A percentile compares a stretch with the other conserved stretches of the same genome.
Evolutionary conservation across 345 rosid genomes (phyloP).

Genomic region (Linum lewisii): DNA sequence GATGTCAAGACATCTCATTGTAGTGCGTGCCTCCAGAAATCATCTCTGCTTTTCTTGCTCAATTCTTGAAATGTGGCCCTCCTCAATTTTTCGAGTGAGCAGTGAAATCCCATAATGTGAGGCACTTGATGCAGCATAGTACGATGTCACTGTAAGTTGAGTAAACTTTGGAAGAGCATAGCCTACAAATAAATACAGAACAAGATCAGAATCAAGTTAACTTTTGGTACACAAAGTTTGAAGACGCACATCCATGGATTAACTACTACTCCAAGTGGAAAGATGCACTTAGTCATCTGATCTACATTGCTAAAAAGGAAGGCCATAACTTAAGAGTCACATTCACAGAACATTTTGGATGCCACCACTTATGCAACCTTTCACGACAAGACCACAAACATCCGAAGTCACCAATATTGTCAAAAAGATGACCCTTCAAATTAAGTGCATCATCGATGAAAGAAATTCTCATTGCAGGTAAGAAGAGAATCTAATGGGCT

Average conservation of each 20-base stretch:
- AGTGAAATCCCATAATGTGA: constrained; percentile 82
- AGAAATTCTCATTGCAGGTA: background rate
- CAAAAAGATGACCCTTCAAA: background rate
- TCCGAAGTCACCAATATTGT: background rate
- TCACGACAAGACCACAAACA: too few relatives aligned
- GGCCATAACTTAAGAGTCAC: too few relatives aligned
- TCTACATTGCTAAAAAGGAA: too few relatives aligned
- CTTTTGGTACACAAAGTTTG: background rate
- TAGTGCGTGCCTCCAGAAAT: constrained; percentile 10
- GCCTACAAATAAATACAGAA: constrained; percentile 31
- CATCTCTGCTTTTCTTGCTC: constrained; percentile 30
- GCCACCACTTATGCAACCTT: too few relatives aligned
- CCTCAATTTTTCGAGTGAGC: constrained; percentile 69
- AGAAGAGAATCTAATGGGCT: background rate
- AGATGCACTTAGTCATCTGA: background rate
- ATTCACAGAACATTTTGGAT: too few relatives aligned
- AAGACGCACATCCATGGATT: background rate
- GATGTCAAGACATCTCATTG: background rate
- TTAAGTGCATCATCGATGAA: background rate
- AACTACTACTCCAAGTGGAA: background rate
- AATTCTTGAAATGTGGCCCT: constrained; percentile 34
- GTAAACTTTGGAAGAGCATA: constrained; percentile 78
- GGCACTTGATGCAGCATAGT: constrained; percentile 87
- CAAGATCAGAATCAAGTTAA: background rate
- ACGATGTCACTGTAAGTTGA: constrained; percentile 76